Conservation (phyloP, 169 alveolate genomes). For the Eimeria maxima region DNA sequence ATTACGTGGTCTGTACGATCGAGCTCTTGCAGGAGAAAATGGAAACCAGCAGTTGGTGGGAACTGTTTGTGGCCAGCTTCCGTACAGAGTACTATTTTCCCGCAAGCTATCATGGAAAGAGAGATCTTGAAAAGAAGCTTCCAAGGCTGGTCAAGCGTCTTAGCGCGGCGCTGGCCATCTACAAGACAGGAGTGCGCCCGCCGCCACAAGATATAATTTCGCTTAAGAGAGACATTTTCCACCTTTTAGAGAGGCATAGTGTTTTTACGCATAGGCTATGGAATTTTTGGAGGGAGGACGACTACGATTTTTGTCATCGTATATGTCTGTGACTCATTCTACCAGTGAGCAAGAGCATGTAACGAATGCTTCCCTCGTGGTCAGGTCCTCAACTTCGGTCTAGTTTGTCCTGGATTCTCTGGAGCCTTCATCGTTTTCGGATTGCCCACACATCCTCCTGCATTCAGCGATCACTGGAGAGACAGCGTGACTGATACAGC, state of each 20-base stretch:
- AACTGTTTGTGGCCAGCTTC: background rate
- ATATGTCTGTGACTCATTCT: background rate
- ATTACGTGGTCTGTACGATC: conserved; percentile 11
- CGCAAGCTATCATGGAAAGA: background rate
- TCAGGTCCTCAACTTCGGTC: background rate
- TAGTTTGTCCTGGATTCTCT: background rate
- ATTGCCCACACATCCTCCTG: background rate
- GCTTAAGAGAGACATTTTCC: background rate
- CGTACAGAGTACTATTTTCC: background rate
- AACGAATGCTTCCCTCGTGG: background rate
- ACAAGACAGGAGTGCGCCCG: background rate
- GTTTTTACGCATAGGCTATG: background rate
- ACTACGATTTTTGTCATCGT: background rate
- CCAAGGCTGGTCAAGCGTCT: background rate
- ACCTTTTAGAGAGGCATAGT: background rate
- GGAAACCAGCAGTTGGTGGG: background rate
- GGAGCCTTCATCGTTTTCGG: background rate
- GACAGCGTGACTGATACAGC: background rate
- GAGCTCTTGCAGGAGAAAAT: conserved; percentile 16
- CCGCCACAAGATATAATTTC: background rate
- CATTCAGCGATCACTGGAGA: background rate
- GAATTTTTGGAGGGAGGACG: background rate
- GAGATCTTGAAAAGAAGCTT: background rate
- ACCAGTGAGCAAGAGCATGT: background rate
- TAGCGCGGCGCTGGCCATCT: background rate